A percentile compares a stretch with the other conserved stretches of the same genome.
Evolutionary conservation across 75 land plant genomes (phyloP).

Genomic region (Pinus tabuliformis): DNA sequence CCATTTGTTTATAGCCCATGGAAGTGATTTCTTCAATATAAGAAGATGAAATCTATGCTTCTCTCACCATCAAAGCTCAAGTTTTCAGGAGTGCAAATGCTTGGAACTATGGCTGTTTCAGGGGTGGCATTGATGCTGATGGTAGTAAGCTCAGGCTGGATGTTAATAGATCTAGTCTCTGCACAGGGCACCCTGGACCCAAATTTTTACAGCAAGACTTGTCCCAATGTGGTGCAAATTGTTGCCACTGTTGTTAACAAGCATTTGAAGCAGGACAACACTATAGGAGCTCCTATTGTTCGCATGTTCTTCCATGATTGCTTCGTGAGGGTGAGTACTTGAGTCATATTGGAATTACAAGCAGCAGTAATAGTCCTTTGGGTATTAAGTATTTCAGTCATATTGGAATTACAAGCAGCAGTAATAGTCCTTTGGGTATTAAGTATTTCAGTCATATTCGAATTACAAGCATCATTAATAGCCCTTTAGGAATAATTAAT

Average conservation of each 20-base stretch:
- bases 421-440: background rate
- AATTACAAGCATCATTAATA: background rate
- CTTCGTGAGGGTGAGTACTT: conserved; percentile 18
- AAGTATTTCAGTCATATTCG: background rate
- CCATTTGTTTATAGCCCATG: too few relatives aligned
- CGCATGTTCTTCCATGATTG: conserved; percentile 37
- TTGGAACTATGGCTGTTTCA: too few relatives aligned
- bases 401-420: background rate
- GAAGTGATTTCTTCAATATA: too few relatives aligned
- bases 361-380: background rate
- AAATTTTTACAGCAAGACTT: conserved; percentile 19
- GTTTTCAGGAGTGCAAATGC: too few relatives aligned
- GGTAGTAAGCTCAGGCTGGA: too few relatives aligned
- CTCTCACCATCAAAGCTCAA: too few relatives aligned
- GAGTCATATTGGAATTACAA: background rate
- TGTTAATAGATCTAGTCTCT: too few relatives aligned
- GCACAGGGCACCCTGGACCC: background rate
- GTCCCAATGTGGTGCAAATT: conserved; percentile 25
- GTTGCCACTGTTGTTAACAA: conserved; percentile 19
- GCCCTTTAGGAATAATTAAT: too few relatives aligned
- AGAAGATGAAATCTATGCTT: too few relatives aligned
- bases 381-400: conserved; percentile 1
- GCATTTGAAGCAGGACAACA: conserved; percentile 11
- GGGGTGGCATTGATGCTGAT: too few relatives aligned
- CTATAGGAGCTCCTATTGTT: conserved; percentile 21